Conservation (phyloP, 306 rosid genomes). For the Prunus persica region DNA sequence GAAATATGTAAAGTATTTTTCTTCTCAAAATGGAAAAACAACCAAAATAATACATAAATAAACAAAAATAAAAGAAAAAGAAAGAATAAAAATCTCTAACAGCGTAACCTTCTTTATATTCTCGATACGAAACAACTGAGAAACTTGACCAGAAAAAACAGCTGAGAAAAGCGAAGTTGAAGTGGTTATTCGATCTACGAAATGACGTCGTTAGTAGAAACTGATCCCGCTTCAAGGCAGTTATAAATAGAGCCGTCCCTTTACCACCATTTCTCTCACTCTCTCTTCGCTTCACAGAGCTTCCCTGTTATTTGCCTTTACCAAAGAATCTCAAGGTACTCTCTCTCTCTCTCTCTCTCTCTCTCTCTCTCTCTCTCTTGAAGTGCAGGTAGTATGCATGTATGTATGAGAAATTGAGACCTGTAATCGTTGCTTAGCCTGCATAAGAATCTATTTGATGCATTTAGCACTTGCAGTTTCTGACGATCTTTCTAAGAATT, state of each 20-base stretch:
- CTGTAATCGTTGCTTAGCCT: background rate
- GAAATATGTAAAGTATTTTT: too few species aligned
- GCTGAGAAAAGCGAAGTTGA: background rate
- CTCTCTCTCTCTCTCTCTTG: background rate
- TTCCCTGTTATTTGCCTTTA: background rate
- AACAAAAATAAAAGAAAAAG: too few species aligned
- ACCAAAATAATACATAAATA: too few species aligned
- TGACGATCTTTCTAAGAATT: background rate
- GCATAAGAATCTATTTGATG: background rate
- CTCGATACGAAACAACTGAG: too few species aligned
- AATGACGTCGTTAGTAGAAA: background rate
- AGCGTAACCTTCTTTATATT: too few species aligned
- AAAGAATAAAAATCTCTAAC: too few species aligned
- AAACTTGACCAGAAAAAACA: too few species aligned
- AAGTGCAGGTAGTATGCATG: background rate
- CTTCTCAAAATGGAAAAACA: too few species aligned
- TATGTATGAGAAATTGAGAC: background rate
- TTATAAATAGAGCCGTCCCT: background rate
- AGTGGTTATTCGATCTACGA: background rate
- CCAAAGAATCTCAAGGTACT: slow-evolving; percentile 12
- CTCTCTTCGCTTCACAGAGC: background rate
- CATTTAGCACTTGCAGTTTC: background rate
- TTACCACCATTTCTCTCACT: background rate
- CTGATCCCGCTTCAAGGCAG: background rate
- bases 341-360: background rate